Conservation (phyloP, 495 filamentous ascomycete species). For the Penicillium paradoxum region DNA sequence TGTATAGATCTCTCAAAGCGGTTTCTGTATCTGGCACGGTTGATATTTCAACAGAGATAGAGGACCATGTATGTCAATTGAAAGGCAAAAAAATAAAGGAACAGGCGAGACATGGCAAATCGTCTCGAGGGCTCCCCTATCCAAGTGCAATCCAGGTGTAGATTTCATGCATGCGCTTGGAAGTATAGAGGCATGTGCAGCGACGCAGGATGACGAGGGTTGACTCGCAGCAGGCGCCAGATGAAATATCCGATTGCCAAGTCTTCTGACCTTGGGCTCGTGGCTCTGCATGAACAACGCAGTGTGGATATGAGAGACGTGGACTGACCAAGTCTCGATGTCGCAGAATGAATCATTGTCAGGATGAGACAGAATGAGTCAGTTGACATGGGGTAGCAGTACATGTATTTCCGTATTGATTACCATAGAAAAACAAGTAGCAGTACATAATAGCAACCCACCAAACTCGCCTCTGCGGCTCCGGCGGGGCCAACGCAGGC, state of each 20-base stretch:
- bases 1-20: too few relatives aligned
- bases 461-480: conserved; percentile 10
- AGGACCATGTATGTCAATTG: too few relatives aligned
- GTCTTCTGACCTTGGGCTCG: background rate
- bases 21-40: too few relatives aligned
- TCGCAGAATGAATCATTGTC: conserved; percentile 11
- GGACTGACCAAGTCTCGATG: background rate
- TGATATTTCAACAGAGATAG: too few relatives aligned
- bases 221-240: background rate
- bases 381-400: background rate
- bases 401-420: background rate
- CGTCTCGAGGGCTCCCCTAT: too few relatives aligned
- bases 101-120: too few relatives aligned
- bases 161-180: too few relatives aligned
- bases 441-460: conserved; percentile 5
- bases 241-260: background rate
- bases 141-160: too few relatives aligned
- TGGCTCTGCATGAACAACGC: background rate
- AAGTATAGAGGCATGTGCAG: background rate
- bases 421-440: conserved; percentile 9
- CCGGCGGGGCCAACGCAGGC: conserved; percentile 11
- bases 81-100: too few relatives aligned
- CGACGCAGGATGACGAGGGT: background rate
- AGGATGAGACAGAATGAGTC: conserved; percentile 31
- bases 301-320: background rate